Base-by-base conservation (phyloP, 2,329 filamentous ascomycete species). In the Remersonia thermophila region DNA sequence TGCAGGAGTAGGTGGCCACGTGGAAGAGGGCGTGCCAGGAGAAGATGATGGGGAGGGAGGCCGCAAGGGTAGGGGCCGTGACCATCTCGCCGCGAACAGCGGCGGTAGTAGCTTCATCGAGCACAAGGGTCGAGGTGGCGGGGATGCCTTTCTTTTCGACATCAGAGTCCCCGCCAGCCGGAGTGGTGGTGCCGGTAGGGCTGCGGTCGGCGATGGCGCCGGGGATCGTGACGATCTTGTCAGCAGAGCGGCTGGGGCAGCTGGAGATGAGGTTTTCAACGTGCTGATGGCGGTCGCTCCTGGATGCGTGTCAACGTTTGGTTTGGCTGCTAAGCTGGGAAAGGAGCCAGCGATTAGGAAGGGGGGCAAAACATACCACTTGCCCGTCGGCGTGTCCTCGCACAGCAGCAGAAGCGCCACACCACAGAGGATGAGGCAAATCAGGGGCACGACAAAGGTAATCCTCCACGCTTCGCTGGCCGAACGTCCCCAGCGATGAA, bases 381-480 rank as follows among this genome's bases (percentile, higher is more conserved):
- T 77, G 25, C 85, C 85, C 2, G 74, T 81, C 0, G 86, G 86
- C 0, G 83, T 87, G 51, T 94, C 86, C 1, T 82, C 75, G 50
- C 83, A 87, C 8, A 83, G 60, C 17, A 86, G 51, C 3, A 93
- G 56, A 62, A 93, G 77, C 7, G 65, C 61, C 10, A 82, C 48
- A 3, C 78, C 82, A 6, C 77, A 73, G 15, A 57, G 50, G 7
- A 79, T 65, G 53, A 89, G 78, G 44, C 87, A 70, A 45, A 87
- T 71, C 42, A 91, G 80, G 0, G 86, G 86, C 6, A 93, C 80
- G 41, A 93, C 63, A 54, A 93, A 94, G 3, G 83, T 72, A 1
- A 93, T 73, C 15, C 85, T 72, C 86, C 86, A 94, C 2, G 86
- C 82, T 30, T 75, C 68, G 47, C 81, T 75, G 2, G 74, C 60